Percentiles rank a stretch among this genome's conserved stretches.
These are phyloP conservation scores for Diplodia scrobiculata DNA, from an alignment of 2,329 filamentous ascomycete genomes.

Conservation along the genomic window DNA sequence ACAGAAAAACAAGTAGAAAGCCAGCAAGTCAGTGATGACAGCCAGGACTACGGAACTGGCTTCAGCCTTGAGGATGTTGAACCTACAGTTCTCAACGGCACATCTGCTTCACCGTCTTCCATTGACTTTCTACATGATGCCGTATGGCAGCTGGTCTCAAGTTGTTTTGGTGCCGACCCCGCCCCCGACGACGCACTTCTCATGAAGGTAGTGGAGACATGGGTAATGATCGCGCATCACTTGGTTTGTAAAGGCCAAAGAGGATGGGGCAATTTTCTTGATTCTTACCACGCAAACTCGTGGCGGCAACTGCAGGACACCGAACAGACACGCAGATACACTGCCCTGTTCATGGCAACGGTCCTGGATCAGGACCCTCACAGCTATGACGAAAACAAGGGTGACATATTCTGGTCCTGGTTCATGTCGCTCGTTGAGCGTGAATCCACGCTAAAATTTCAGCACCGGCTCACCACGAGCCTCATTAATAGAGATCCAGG, in stretches of 20 bases:
- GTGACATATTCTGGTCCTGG: slow-evolving; percentile 57
- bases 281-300: slow-evolving; percentile 55
- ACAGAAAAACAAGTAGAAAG: slow-evolving; percentile 36
- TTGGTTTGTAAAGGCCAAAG: slow-evolving; percentile 50
- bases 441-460: slow-evolving; percentile 62
- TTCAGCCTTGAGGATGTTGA: slow-evolving; percentile 55
- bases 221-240: slow-evolving; percentile 54
- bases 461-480: slow-evolving; percentile 59
- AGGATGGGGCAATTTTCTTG: slow-evolving; percentile 60
- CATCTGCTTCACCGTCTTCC: slow-evolving; percentile 25
- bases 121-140: slow-evolving; percentile 52
- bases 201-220: slow-evolving; percentile 56
- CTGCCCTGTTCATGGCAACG: slow-evolving; percentile 49
- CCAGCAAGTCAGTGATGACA: slow-evolving; percentile 57
- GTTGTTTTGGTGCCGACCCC: slow-evolving; percentile 62
- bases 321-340: slow-evolving; percentile 50
- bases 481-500: slow-evolving; percentile 53
- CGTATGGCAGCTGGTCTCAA: slow-evolving; percentile 60
- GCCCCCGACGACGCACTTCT: slow-evolving; percentile 59
- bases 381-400: slow-evolving; percentile 51
- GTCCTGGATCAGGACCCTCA: slow-evolving; percentile 45
- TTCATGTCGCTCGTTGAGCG: slow-evolving; percentile 60
- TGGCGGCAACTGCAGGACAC: slow-evolving; percentile 53
- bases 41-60: slow-evolving; percentile 66
- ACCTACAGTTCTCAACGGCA: neutral